Evolutionary conservation across 192 early-diverging fungal genomes (phyloP), one percentile per base, ranked within the genome.

Genomic region (Coemansia aciculifera): DNA sequence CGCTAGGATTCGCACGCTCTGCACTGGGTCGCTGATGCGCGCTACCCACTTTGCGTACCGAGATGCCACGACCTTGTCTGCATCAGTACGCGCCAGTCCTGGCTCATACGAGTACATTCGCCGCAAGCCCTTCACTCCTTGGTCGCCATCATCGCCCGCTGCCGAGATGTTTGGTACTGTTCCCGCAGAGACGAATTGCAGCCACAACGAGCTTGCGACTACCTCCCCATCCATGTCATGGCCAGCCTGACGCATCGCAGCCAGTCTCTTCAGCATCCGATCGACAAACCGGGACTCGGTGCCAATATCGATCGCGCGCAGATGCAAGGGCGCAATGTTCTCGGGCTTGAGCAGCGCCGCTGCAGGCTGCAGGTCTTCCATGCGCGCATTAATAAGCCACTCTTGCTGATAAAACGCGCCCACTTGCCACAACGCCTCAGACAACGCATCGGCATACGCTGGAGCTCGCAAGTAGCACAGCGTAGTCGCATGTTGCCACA

Each of bases 11-110:
- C 68, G 72, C 42, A 71, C 44, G 61, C 72, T 72, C 44, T 83
- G 71, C 7, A 34, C 59, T 2, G 66, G 39, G 51, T 67, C 61
- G 72, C 75, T 67, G 39, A 83, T 71, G 31, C 80, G 75, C 11
- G 80, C 80, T 31, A 72, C 80, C 80, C 80, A 83, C 43, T 83
- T 83, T 24, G 72, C 68, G 62, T 74, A 83, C 43, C 79, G 67
- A 62, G 71, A 72, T 2, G 65, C 63, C 34, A 60, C 36, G 36
- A 39, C 40, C 23, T 42, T 29, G 24, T 52, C 60, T 37, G 44
- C 31, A 6, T 34, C 32, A 3, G 19, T 1, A 9, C 29, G 37
- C 17, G 36, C 5, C 31, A 19, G 7, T 3, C 7, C 43, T 3
- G 65, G 39, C 12, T 32, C 59, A 56, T 13, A 15, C 27, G 51